These are phyloP conservation scores for Glutinoglossum americanum DNA, from an alignment of 495 filamentous ascomycete species.

Conservation along the genomic window DNA sequence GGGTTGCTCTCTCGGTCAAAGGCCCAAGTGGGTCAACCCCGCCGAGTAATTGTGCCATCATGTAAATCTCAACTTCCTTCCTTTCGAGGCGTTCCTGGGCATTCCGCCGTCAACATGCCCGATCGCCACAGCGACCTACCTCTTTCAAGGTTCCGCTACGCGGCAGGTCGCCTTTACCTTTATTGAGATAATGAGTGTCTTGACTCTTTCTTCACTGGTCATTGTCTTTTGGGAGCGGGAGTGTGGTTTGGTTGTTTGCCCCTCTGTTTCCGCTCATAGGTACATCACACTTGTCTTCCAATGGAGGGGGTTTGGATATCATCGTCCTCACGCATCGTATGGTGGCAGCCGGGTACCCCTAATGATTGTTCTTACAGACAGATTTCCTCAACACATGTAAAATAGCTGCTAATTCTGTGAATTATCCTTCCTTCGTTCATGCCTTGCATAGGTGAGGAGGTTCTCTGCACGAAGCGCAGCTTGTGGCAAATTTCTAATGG, in stretches of 20 bases:
- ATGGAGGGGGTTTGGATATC: not conserved
- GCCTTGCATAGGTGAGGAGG: not conserved
- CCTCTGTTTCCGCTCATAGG: not conserved
- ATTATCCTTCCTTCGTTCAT: not conserved
- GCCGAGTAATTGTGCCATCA: not conserved
- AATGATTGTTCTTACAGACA: not conserved
- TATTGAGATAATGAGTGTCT: not conserved
- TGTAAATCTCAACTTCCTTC: not conserved
- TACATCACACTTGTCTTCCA: not conserved
- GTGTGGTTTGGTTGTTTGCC: not conserved
- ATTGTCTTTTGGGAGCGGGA: not conserved
- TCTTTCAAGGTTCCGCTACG: not conserved
- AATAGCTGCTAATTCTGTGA: not conserved
- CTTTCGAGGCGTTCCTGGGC: not conserved
- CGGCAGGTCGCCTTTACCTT: not conserved
- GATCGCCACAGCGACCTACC: not conserved
- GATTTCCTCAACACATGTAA: not conserved
- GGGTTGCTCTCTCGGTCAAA: conserved; percentile 86
- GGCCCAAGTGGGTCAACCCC: conserved; percentile 1
- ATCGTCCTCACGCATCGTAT: not conserved
- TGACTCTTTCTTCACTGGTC: not conserved
- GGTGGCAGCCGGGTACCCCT: not conserved
- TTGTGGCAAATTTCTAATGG: not conserved
- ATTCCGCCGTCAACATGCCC: not conserved
- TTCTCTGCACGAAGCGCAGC: not conserved